These are phyloP conservation scores for Scedosporium minutisporum DNA, from an alignment of 2,329 filamentous ascomycete species.

Conservation along the genomic window DNA sequence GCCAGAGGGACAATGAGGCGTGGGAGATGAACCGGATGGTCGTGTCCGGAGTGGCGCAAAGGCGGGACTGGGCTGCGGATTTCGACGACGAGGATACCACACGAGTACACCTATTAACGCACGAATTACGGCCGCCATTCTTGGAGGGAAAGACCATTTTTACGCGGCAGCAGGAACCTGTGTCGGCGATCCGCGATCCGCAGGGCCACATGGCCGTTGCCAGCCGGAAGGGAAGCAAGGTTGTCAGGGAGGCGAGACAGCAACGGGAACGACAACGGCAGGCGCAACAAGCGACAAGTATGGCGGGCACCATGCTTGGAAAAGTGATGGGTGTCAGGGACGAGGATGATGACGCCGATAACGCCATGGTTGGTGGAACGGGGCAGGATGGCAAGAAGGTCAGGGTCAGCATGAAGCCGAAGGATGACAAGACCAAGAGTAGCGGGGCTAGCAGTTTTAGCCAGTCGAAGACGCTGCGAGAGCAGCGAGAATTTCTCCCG, in stretches of 20 bases:
- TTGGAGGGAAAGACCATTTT: slow-evolving; percentile 92
- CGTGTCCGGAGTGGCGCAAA: slow-evolving; percentile 87
- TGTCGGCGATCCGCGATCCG: slow-evolving; percentile 82
- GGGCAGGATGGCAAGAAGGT: slow-evolving; percentile 57
- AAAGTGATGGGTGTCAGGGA: slow-evolving; percentile 96
- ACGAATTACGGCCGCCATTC: slow-evolving; percentile 90
- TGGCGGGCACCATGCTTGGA: slow-evolving; percentile 82
- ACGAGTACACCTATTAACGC: slow-evolving; percentile 81
- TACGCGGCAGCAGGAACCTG: slow-evolving; percentile 91
- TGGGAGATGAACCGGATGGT: slow-evolving; percentile 99
- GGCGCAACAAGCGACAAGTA: slow-evolving; percentile 86
- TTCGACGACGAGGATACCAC: slow-evolving; percentile 90
- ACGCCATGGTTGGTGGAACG: slow-evolving; percentile 65
- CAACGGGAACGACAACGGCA: slow-evolving; percentile 90
- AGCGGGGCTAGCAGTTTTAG: slow-evolving; percentile 87
- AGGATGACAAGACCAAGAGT: slow-evolving; percentile 26
- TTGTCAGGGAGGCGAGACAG: slow-evolving; percentile 83
- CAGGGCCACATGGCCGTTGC: slow-evolving; percentile 99
- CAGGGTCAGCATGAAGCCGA: slow-evolving; percentile 29
- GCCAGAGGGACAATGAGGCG: slow-evolving; percentile 89
- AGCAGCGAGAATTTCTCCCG: slow-evolving; percentile 87
- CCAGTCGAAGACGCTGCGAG: slow-evolving; percentile 77
- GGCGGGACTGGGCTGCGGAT: slow-evolving; percentile 69
- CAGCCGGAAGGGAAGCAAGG: slow-evolving; percentile 85
- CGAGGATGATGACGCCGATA: slow-evolving; percentile 79